Conservation (phyloP, 495 filamentous ascomycete species). For the Neurospora intermedia region DNA sequence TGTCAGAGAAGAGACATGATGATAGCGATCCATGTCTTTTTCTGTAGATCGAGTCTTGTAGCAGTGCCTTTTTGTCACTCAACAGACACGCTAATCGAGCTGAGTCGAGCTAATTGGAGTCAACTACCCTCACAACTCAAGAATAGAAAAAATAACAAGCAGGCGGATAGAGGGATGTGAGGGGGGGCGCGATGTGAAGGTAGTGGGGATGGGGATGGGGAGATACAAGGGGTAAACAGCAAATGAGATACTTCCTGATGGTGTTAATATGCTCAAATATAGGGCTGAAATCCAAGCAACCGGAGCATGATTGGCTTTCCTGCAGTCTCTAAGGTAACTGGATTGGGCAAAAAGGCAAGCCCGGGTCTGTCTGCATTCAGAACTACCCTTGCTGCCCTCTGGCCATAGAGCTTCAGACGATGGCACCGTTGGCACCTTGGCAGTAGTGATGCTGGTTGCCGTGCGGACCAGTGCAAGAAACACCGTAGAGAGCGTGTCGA, state of each 20-base stretch:
- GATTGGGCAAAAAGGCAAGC: constrained; percentile 9
- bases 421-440: neutral
- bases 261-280: constrained; percentile 15
- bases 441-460: neutral
- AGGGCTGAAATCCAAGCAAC: constrained; percentile 5
- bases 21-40: neutral
- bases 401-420: neutral
- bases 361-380: constrained; percentile 7
- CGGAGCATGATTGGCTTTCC: constrained; percentile 6
- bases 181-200: neutral
- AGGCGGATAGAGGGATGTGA: neutral
- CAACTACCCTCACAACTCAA: neutral
- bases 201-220: neutral
- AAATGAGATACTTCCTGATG: constrained; percentile 7
- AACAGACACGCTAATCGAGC: neutral
- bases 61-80: neutral
- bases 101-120: neutral
- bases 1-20: neutral
- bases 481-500: neutral
- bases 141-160: neutral
- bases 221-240: constrained; percentile 1
- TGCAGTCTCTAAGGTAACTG: constrained; percentile 4
- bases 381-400: neutral
- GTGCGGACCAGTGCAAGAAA: neutral
- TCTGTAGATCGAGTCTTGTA: neutral